phyloP scores from a whole-genome alignment of 768 basidiomycete species.

The Suillus alpinus region DNA sequence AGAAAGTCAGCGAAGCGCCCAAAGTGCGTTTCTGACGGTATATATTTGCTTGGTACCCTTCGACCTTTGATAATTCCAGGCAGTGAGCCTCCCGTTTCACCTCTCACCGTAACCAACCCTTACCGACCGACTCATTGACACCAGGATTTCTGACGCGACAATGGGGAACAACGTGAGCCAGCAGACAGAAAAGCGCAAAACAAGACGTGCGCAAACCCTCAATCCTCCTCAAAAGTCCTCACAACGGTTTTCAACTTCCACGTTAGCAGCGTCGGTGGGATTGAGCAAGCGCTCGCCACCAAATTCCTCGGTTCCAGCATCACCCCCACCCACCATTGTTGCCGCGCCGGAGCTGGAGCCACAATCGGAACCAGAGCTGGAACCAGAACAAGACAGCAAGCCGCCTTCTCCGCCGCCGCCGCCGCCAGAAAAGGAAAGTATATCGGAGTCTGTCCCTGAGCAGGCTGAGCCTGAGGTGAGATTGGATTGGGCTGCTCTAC shows the following conservation, averaged over 20 bases:
- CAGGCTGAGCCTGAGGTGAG: slow-evolving; percentile 14
- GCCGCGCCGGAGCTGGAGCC: slow-evolving; percentile 15
- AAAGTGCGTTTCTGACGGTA: not conserved
- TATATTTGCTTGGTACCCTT: not conserved
- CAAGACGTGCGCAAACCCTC: slow-evolving; percentile 24
- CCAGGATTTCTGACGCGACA: not conserved
- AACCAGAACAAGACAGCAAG: slow-evolving; percentile 5
- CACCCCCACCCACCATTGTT: slow-evolving; percentile 3
- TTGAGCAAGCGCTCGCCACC: slow-evolving; percentile 29
- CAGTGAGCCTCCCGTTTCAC: not conserved
- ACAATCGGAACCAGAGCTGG: slow-evolving; percentile 12
- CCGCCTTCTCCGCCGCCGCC: slow-evolving; percentile 4
- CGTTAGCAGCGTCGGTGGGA: slow-evolving; percentile 11
- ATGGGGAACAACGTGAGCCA: slow-evolving; percentile 30
- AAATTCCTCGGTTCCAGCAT: slow-evolving; percentile 11
- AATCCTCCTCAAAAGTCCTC: slow-evolving; percentile 23
- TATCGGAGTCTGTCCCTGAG: slow-evolving; percentile 26
- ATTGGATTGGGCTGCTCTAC: slow-evolving; percentile 10
- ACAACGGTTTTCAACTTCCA: slow-evolving; percentile 16
- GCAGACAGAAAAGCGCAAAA: slow-evolving; percentile 19
- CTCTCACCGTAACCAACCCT: slow-evolving; percentile 1
- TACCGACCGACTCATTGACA: not conserved
- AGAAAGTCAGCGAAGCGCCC: slow-evolving; percentile 2
- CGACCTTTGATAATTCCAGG: not conserved
- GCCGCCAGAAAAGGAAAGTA: slow-evolving; percentile 20